Evolutionary conservation across 345 rosid species (phyloP), one percentile per base, ranked within the genome.

Genomic region (Hirschfeldia incana): DNA sequence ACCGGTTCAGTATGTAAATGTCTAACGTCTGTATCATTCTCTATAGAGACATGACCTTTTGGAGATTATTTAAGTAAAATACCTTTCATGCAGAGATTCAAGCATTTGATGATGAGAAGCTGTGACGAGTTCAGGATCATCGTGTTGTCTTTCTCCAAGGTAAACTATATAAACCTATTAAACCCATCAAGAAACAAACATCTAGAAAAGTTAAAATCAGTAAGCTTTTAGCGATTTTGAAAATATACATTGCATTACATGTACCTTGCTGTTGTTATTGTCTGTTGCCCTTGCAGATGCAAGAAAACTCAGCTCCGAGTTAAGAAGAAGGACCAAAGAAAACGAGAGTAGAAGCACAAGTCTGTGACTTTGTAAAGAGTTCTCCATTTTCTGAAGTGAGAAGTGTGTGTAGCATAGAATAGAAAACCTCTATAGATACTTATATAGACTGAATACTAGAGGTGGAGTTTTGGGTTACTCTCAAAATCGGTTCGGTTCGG

Each of bases 101-200:
- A 88, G 83, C 76, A 88, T 73, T 73, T 81, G 32, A 59, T 82
- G 80, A 75, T 88, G 88, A 44, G 69, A 76, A 51, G 81, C 81
- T 37, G 81, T 85, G 30, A 80, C 84, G 34, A 44, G 49, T 29
- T 68, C 71, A 2, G 85, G 87, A 78, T 85, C 88, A 30, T 83
- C 82, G 61, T 81, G 72, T 72, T 66, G 64, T 70, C 81, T 82
- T 69, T 74, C 86, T 17, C 88, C 89, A 84, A 86, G 82, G 33
- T 88, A 88, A 53, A 88, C 88, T 51, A 84, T 78, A 44, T 81
- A 72, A 30, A 81, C 80, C 86, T 60, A 60, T 60, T 11, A 4
- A 27, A 1, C 17, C 28, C 59, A 4, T 15, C 0, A 3, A 6
- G 3, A 16, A 7, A 26, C 21, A 59, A 46, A 46, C 15, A 46